Base-by-base conservation (phyloP, 202 grass and related monocot species). In the Zizania palustris region DNA sequence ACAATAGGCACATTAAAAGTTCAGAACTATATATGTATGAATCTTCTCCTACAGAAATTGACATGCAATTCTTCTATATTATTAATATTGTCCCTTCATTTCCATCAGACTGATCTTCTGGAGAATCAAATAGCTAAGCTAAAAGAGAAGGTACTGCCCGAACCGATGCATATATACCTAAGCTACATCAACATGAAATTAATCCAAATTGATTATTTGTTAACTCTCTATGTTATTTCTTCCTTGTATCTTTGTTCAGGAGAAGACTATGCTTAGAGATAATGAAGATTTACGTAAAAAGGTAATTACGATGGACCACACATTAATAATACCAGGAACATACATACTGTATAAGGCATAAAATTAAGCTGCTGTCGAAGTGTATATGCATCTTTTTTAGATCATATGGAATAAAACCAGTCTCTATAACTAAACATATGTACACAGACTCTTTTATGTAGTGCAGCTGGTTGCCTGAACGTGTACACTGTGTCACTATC, bases 81-180 rank as follows among this genome's bases (percentile, higher is more conserved):
- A n/a, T n/a, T n/a, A n/a, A n/a, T n/a, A n/a, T 83, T 57, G 28
- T 67, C 43, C 22, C 49, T 55, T 35, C 41, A 65, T 65, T 71
- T 48, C 50, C 44, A 82, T 21, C 73, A 97, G 93, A 81, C 83
- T 37, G 62, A 78, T 48, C 70, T 89, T 41, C 45, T 93, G 5
- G 61, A 87, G 44, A 74, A 85, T 57, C 82, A 97, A 67, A 85
- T 97, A 82, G 35, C 67, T 45, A 92, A 79, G 21, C 81, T 91
- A 61, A 85, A 91, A 88, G 79, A 86, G 42, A 85, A 91, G 93
- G 93, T 97, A 91, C n/a, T 28, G 11, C 21, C 2, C 1, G 6
- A 28, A 46, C 48, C 80, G 14, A 72, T 19, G 40, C 67, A 74
- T 60, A 39, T 22, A 37, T 60, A n/a, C n/a, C n/a, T n/a, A n/a